These are phyloP conservation scores for Cylindrotheca fusiformis DNA, from an alignment of 108 stramenopile genomes.

Conservation along the genomic window DNA sequence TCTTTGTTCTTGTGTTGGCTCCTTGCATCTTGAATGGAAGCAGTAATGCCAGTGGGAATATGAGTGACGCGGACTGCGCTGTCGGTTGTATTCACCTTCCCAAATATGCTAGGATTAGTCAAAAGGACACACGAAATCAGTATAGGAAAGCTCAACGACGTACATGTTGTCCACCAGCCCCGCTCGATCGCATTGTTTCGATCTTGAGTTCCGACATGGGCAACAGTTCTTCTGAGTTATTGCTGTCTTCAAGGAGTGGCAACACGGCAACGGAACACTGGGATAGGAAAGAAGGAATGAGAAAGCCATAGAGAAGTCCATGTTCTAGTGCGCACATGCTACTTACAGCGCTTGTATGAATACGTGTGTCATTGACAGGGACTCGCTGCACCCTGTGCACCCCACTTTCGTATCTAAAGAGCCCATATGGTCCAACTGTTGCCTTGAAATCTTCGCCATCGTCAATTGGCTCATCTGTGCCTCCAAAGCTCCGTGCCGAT, in stretches of 20 bases:
- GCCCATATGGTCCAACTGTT: constrained; percentile 76
- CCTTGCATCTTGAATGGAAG: constrained; percentile 96
- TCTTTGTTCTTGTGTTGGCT: constrained; percentile 96
- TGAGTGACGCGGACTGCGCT: constrained; percentile 98
- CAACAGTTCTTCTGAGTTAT: constrained; percentile 33
- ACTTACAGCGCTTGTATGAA: constrained; percentile 89
- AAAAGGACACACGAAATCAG: constrained; percentile 1
- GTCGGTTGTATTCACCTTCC: constrained; percentile 97
- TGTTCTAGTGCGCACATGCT: background rate
- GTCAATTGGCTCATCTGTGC: constrained; percentile 9
- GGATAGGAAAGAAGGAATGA: background rate
- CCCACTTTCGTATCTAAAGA: constrained; percentile 92
- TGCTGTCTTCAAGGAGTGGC: constrained; percentile 52
- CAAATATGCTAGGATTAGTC: no score
- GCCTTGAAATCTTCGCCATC: constrained; percentile 25
- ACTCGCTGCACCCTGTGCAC: constrained; percentile 98
- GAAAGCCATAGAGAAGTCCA: background rate
- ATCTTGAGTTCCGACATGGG: constrained; percentile 78
- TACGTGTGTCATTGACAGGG: constrained; percentile 86
- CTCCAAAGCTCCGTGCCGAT: constrained; percentile 36
- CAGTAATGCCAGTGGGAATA: constrained; percentile 94
- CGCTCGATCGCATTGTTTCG: constrained; percentile 89
- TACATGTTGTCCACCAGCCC: constrained; percentile 42
- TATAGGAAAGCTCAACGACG: background rate
- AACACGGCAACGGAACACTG: constrained; percentile 89